Evolutionary conservation across 192 early-diverging fungal species (phyloP).

Genomic region (Podila verticillata): DNA sequence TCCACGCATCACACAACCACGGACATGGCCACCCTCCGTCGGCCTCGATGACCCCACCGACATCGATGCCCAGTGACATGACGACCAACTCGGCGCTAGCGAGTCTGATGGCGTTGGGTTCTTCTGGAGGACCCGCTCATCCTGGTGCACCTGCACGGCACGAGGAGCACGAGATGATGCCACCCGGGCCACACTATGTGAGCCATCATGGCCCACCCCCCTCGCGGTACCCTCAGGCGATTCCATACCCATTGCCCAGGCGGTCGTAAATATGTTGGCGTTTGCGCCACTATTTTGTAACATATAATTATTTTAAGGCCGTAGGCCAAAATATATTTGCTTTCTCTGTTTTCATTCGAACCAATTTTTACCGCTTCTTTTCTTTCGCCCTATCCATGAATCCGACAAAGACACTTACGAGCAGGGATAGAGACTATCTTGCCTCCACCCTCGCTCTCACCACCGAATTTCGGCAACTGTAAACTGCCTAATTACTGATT

Average conservation of each 20-base stretch:
- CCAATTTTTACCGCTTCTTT: background rate
- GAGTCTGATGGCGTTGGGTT: slow-evolving; percentile 31
- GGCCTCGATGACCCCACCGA: slow-evolving; percentile 1
- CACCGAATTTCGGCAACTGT: slow-evolving; percentile 40
- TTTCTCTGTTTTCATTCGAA: slow-evolving; percentile 19
- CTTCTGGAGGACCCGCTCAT: slow-evolving; percentile 15
- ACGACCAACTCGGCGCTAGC: slow-evolving; percentile 33
- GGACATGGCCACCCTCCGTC: slow-evolving; percentile 6
- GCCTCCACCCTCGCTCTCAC: slow-evolving; percentile 15
- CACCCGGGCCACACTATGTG: slow-evolving; percentile 1
- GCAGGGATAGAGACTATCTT: slow-evolving; percentile 34
- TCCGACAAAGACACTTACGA: slow-evolving; percentile 19
- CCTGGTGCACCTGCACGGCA: slow-evolving; percentile 2
- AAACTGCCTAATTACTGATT: slow-evolving; percentile 2
- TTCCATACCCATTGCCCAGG: slow-evolving; percentile 39
- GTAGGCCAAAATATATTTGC: background rate
- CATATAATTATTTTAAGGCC: slow-evolving; percentile 3
- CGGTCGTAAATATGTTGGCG: slow-evolving; percentile 14
- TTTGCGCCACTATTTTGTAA: background rate
- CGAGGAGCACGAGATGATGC: slow-evolving; percentile 38
- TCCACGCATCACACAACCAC: slow-evolving; percentile 1
- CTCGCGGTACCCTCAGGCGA: slow-evolving; percentile 14
- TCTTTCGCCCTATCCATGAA: slow-evolving; percentile 18
- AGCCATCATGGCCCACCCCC: slow-evolving; percentile 13
- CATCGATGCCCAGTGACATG: slow-evolving; percentile 17